Conservation (phyloP, 2,329 filamentous ascomycete genomes). For the Penicillium sp. region DNA sequence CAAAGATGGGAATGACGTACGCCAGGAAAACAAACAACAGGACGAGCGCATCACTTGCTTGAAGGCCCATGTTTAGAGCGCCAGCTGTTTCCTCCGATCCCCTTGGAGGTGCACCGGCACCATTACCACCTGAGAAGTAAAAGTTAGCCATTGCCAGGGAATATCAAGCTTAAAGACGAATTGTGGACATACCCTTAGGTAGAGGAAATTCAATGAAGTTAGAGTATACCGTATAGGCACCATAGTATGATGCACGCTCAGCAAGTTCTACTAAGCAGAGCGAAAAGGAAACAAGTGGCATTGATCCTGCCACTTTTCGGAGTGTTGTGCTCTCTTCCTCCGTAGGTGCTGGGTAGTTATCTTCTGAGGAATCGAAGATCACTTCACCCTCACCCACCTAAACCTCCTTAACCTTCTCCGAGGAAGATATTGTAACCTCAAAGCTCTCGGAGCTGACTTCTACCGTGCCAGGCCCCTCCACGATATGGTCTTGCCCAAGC, state of each 20-base stretch:
- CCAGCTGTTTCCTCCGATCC: slow-evolving; percentile 51
- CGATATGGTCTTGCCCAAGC: not conserved
- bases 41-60: slow-evolving; percentile 52
- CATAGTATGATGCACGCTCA: slow-evolving; percentile 63
- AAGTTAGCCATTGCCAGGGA: not conserved
- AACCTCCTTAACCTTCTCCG: not conserved
- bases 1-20: slow-evolving; percentile 57
- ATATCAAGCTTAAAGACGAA: too few species aligned
- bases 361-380: not conserved
- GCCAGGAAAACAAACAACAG: slow-evolving; percentile 55
- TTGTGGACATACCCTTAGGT: slow-evolving; percentile 49
- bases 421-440: not conserved
- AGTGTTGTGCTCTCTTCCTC: slow-evolving; percentile 49
- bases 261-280: slow-evolving; percentile 62
- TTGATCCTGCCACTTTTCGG: slow-evolving; percentile 51
- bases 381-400: not conserved
- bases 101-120: slow-evolving; percentile 30
- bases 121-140: slow-evolving; percentile 14
- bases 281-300: slow-evolving; percentile 56
- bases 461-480: not conserved
- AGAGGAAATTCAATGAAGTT: slow-evolving; percentile 65
- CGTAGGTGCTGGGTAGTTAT: slow-evolving; percentile 40
- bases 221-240: slow-evolving; percentile 55
- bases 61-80: slow-evolving; percentile 58
- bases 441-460: not conserved